These are phyloP conservation scores for Podaxis sp. DNA, from an alignment of 768 basidiomycete genomes.

Conservation along the genomic window DNA sequence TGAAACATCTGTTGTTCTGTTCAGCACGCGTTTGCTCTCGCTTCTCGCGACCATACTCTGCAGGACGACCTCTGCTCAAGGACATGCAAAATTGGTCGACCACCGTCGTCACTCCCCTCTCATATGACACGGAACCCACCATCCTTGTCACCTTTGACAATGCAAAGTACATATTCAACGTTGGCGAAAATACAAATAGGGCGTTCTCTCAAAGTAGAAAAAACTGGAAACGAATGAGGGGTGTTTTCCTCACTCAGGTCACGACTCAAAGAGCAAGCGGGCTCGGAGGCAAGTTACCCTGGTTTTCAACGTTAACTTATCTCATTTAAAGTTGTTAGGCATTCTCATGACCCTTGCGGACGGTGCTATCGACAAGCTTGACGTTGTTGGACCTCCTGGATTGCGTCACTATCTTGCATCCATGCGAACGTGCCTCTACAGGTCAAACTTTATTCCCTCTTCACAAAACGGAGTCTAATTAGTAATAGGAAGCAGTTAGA, in stretches of 20 bases:
- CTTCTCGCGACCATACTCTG: not conserved
- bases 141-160: constrained; percentile 74
- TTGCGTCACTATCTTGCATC: constrained; percentile 69
- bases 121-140: constrained; percentile 81
- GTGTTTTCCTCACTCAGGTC: constrained; percentile 71
- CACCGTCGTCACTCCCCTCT: constrained; percentile 53
- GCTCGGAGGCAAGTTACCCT: constrained; percentile 59
- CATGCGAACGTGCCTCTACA: constrained; percentile 63
- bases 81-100: constrained; percentile 56
- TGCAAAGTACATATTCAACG: constrained; percentile 87
- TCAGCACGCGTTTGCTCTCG: not conserved
- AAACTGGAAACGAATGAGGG: constrained; percentile 66
- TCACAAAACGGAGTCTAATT: constrained; percentile 10
- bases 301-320: not conserved
- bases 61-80: constrained; percentile 19
- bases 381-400: constrained; percentile 73
- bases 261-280: constrained; percentile 67
- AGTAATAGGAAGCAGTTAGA: constrained; percentile 48
- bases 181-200: constrained; percentile 77
- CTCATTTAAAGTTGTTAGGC: constrained; percentile 39
- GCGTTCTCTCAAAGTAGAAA: constrained; percentile 67
- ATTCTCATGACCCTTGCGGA: constrained; percentile 82
- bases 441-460: constrained; percentile 41
- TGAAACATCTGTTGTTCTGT: not conserved
- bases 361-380: constrained; percentile 52